Conservation (phyloP, 371 early-diverging fungal species). For the Syncephalis fuscata region DNA sequence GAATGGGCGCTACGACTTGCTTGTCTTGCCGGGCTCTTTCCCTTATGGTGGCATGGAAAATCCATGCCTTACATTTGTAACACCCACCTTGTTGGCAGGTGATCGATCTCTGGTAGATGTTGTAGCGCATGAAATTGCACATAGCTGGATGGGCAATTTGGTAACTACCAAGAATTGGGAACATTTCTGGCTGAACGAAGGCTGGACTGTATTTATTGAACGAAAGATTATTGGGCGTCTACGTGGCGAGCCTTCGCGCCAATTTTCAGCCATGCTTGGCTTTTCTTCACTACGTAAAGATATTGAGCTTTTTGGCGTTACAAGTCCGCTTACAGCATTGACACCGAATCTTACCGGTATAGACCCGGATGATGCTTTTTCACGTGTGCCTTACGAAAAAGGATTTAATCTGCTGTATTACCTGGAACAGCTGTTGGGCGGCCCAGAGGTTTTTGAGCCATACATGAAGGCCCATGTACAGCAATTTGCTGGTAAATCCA, state of each 20-base stretch:
- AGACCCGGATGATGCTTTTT: constrained; percentile 93
- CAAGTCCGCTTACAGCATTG: constrained; percentile 61
- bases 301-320: constrained; percentile 58
- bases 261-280: constrained; percentile 84
- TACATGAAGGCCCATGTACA: constrained; percentile 73
- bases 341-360: constrained; percentile 57
- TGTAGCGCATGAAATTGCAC: constrained; percentile 95
- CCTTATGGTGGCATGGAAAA: constrained; percentile 98
- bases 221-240: constrained; percentile 77
- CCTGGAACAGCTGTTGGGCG: constrained; percentile 77
- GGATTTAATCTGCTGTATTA: constrained; percentile 88
- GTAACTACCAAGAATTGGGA: constrained; percentile 86
- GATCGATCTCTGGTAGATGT: constrained; percentile 92
- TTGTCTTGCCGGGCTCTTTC: constrained; percentile 63
- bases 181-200: constrained; percentile 89
- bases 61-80: constrained; percentile 83
- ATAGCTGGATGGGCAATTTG: constrained; percentile 95
- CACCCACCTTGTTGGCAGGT: constrained; percentile 79
- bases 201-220: constrained; percentile 89
- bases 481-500: constrained; percentile 70
- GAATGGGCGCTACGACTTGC: constrained; percentile 93
- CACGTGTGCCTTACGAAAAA: constrained; percentile 89
- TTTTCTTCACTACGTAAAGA: constrained; percentile 56
- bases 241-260: constrained; percentile 65
- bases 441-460: constrained; percentile 61